Conservation (phyloP, 2,329 filamentous ascomycete genomes). For the Sclerotinia borealis region DNA sequence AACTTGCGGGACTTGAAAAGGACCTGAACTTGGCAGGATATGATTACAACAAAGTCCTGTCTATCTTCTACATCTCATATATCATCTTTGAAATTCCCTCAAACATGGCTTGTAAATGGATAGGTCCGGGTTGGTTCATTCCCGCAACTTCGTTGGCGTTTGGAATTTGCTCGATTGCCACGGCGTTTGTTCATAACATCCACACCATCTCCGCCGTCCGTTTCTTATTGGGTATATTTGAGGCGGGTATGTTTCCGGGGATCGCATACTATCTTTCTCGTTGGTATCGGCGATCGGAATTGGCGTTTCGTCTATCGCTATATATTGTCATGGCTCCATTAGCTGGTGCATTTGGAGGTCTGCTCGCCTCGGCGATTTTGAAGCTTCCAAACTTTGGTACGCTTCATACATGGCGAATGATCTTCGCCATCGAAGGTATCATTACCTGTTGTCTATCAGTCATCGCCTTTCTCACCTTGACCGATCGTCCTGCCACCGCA, state of each 20-base stretch:
- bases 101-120: constrained; percentile 62
- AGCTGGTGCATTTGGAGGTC: constrained; percentile 64
- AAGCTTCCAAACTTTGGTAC: constrained; percentile 47
- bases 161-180: constrained; percentile 56
- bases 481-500: constrained; percentile 63
- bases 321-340: constrained; percentile 68
- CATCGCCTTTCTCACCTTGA: constrained; percentile 57
- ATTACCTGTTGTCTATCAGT: constrained; percentile 52
- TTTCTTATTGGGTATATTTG: constrained; percentile 62
- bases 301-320: constrained; percentile 60
- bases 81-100: constrained; percentile 65
- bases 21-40: constrained; percentile 55
- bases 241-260: constrained; percentile 58
- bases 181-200: constrained; percentile 56
- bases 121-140: constrained; percentile 68
- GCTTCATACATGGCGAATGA: constrained; percentile 59
- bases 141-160: constrained; percentile 57
- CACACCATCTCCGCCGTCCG: constrained; percentile 46
- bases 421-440: constrained; percentile 66
- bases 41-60: constrained; percentile 64
- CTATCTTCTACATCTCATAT: constrained; percentile 67
- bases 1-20: constrained; percentile 56
- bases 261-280: constrained; percentile 68
- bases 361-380: constrained; percentile 59
- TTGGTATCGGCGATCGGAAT: constrained; percentile 65